These are phyloP conservation scores for Fraxinus americana DNA, from an alignment of 257 asterid genomes.

Conservation along the genomic window DNA sequence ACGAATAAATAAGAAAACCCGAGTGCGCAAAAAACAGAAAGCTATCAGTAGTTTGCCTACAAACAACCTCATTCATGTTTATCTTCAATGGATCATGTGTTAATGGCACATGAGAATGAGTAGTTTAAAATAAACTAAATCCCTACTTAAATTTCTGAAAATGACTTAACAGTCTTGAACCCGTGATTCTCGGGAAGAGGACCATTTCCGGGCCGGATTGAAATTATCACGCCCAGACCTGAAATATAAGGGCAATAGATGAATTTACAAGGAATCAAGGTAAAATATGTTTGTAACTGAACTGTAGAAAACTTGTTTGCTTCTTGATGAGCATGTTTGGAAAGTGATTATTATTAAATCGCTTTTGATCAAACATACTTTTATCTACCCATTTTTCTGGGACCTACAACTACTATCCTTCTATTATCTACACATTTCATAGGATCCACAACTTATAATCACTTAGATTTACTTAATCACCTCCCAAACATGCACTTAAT, in stretches of 20 bases:
- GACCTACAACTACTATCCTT: too few relatives aligned
- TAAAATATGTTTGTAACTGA: too few relatives aligned
- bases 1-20: background rate
- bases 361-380: too few relatives aligned
- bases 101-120: background rate
- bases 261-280: background rate
- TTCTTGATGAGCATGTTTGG: too few relatives aligned
- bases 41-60: background rate
- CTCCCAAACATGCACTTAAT: too few relatives aligned
- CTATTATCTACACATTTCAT: too few relatives aligned
- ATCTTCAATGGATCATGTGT: background rate
- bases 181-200: constrained; percentile 77
- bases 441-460: too few relatives aligned
- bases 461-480: too few relatives aligned
- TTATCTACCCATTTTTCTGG: too few relatives aligned
- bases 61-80: background rate
- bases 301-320: too few relatives aligned
- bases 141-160: constrained; percentile 53
- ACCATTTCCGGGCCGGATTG: constrained; percentile 83
- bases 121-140: constrained; percentile 1
- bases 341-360: too few relatives aligned
- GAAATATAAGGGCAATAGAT: constrained; percentile 19
- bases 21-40: background rate
- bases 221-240: constrained; percentile 79
- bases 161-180: constrained; percentile 58